These are phyloP conservation scores for Penicillium sp. DNA, from an alignment of 2,329 filamentous ascomycete species.

Conservation along the genomic window DNA sequence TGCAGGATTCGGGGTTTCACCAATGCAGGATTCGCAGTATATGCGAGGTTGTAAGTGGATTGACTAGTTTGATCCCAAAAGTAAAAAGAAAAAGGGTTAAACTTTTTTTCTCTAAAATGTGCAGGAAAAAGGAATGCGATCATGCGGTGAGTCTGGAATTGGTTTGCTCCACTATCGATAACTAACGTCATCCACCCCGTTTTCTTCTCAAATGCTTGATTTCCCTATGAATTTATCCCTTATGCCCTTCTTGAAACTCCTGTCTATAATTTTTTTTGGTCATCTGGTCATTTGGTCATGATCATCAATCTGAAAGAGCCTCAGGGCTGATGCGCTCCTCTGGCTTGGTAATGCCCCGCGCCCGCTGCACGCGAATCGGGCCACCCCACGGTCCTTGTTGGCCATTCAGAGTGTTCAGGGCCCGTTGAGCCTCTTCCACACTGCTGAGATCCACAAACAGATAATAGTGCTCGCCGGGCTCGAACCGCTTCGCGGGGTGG, in stretches of 20 bases:
- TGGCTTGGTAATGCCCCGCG: conserved; percentile 30
- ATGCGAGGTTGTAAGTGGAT: background rate
- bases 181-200: conserved; percentile 23
- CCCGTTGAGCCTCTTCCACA: conserved; percentile 55
- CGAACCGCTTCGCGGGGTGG: conserved; percentile 55
- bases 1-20: conserved; percentile 6
- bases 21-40: conserved; percentile 5
- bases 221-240: background rate
- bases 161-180: conserved; percentile 22
- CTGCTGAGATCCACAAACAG: conserved; percentile 66
- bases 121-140: conserved; percentile 1
- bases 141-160: conserved; percentile 27
- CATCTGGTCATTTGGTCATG: background rate
- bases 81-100: background rate
- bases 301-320: background rate
- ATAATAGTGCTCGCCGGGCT: conserved; percentile 61
- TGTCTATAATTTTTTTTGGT: background rate
- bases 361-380: conserved; percentile 41
- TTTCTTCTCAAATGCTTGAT: background rate
- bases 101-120: background rate
- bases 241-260: background rate
- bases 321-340: background rate
- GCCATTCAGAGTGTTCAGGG: conserved; percentile 48
- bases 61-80: background rate
- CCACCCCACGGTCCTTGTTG: conserved; percentile 43